These are phyloP conservation scores for Chloris gayana DNA, from an alignment of 176 grass and related monocot species.

Conservation along the genomic window DNA sequence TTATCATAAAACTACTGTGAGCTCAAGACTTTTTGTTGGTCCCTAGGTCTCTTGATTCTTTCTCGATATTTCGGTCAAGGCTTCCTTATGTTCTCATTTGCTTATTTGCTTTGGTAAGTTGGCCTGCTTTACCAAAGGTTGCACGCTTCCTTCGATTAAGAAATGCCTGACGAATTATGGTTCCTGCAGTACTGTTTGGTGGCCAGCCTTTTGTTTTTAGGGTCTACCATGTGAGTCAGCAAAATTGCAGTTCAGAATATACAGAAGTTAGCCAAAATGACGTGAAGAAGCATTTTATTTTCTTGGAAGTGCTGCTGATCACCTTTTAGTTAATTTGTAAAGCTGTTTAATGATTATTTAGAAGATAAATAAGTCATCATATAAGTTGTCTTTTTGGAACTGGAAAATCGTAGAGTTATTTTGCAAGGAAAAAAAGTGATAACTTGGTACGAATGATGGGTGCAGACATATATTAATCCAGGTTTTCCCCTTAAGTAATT, in stretches of 20 bases:
- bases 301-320: too few species aligned
- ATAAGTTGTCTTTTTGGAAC: too few species aligned
- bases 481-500: too few species aligned
- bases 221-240: slow-evolving; percentile 31
- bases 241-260: background rate
- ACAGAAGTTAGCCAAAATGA: background rate
- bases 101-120: slow-evolving; percentile 1
- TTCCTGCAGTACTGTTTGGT: too few species aligned
- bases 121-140: slow-evolving; percentile 45
- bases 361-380: too few species aligned
- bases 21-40: slow-evolving; percentile 1
- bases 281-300: background rate
- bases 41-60: background rate
- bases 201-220: slow-evolving; percentile 49
- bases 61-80: background rate
- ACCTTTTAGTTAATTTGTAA: too few species aligned
- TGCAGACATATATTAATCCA: too few species aligned
- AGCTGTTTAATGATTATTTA: too few species aligned
- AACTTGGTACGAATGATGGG: too few species aligned
- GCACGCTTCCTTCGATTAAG: slow-evolving; percentile 1
- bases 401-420: too few species aligned
- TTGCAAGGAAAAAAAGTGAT: too few species aligned
- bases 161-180: too few species aligned
- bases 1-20: background rate
- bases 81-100: background rate